Percentiles rank a stretch among this genome's conserved stretches.
Evolutionary conservation across 1,284 basidiomycete genomes (phyloP).

Genomic region (Cutaneotrichosporon cutaneum): DNA sequence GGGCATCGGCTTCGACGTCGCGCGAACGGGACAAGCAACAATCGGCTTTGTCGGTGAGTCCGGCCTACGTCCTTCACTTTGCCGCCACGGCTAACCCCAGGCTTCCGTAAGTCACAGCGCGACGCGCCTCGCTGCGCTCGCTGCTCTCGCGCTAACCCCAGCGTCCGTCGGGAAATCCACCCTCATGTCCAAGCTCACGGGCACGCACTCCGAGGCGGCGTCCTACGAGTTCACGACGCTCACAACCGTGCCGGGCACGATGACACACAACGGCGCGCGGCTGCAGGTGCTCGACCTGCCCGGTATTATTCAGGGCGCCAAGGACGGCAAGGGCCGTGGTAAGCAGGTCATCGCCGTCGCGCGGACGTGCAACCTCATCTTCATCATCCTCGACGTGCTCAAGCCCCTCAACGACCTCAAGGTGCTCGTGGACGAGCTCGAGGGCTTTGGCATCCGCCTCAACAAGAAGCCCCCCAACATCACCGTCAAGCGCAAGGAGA

Average conservation of each 20-base stretch:
- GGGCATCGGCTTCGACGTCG: slow-evolving; percentile 93
- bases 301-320: slow-evolving; percentile 94
- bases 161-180: slow-evolving; percentile 67
- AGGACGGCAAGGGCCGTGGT: slow-evolving; percentile 96
- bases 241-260: slow-evolving; percentile 79
- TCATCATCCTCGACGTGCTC: slow-evolving; percentile 95
- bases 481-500: slow-evolving; percentile 86
- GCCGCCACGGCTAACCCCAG: background rate
- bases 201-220: slow-evolving; percentile 95
- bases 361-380: slow-evolving; percentile 96
- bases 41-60: slow-evolving; percentile 75
- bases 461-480: slow-evolving; percentile 95
- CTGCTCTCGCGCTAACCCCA: background rate
- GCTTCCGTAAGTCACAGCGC: slow-evolving; percentile 4
- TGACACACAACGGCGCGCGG: slow-evolving; percentile 65
- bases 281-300: slow-evolving; percentile 60
- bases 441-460: slow-evolving; percentile 94
- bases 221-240: slow-evolving; percentile 93
- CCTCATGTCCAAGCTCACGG: slow-evolving; percentile 96
- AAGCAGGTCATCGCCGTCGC: slow-evolving; percentile 93
- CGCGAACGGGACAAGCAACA: slow-evolving; percentile 89
- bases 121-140: background rate
- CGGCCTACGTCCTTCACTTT: background rate
- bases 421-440: slow-evolving; percentile 85
- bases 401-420: slow-evolving; percentile 95